A percentile compares a stretch with the other conserved stretches of the same genome.
Evolutionary conservation across 2,329 filamentous ascomycete genomes (phyloP).

Genomic region (Paraphaeosphaeria sporulosa): DNA sequence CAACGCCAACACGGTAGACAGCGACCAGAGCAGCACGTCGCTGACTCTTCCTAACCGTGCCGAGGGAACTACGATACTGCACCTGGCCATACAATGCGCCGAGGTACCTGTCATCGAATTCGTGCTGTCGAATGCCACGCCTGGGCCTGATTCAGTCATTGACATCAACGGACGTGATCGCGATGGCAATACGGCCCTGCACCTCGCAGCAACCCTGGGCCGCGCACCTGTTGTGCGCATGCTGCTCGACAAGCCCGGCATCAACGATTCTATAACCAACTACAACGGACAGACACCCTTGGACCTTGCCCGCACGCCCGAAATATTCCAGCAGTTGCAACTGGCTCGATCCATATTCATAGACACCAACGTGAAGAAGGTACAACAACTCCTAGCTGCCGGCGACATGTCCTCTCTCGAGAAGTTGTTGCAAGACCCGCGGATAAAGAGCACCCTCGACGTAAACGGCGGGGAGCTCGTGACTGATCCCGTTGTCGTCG

Average conservation of each 20-base stretch:
- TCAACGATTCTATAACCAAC: slow-evolving; percentile 90
- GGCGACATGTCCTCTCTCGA: slow-evolving; percentile 81
- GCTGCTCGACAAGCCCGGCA: slow-evolving; percentile 79
- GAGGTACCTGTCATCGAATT: slow-evolving; percentile 93
- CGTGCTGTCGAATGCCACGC: slow-evolving; percentile 72
- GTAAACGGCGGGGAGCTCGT: slow-evolving; percentile 91
- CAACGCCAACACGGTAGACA: slow-evolving; percentile 36
- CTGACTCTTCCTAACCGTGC: slow-evolving; percentile 55
- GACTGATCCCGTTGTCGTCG: slow-evolving; percentile 77
- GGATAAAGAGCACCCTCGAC: slow-evolving; percentile 85
- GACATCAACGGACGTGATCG: slow-evolving; percentile 91
- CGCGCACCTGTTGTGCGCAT: slow-evolving; percentile 81
- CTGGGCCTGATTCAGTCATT: slow-evolving; percentile 65
- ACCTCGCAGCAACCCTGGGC: slow-evolving; percentile 84
- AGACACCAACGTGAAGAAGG: slow-evolving; percentile 82
- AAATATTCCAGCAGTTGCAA: slow-evolving; percentile 95
- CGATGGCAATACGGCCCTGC: slow-evolving; percentile 92
- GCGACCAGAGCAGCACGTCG: slow-evolving; percentile 63
- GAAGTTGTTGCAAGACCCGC: slow-evolving; percentile 80
- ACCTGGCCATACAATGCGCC: slow-evolving; percentile 94
- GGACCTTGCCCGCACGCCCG: slow-evolving; percentile 87
- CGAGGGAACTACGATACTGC: slow-evolving; percentile 88
- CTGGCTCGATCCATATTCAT: slow-evolving; percentile 88
- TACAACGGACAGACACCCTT: slow-evolving; percentile 83
- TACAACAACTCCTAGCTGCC: slow-evolving; percentile 77